Conservation (phyloP, 2,329 filamentous ascomycete genomes). For the Colletotrichum scovillei region DNA sequence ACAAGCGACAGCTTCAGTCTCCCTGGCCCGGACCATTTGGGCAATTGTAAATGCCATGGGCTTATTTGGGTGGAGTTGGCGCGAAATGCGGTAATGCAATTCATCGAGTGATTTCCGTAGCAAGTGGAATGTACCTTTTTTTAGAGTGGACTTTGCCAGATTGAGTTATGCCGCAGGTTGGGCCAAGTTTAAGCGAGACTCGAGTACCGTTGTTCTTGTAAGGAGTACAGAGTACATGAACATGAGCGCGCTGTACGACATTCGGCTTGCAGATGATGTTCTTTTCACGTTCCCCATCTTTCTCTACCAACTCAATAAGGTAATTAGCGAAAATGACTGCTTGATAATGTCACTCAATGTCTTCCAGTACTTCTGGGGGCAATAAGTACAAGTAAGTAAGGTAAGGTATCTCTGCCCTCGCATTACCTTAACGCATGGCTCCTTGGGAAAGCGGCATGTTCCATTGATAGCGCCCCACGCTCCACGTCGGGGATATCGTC, state of each 20-base stretch:
- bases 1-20: slow-evolving; percentile 4
- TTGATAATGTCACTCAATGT: background rate
- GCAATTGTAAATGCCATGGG: background rate
- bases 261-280: background rate
- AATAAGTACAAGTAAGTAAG: background rate
- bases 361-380: background rate
- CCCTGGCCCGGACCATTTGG: background rate
- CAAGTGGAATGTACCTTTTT: background rate
- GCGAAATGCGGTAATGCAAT: background rate
- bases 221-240: too few species aligned
- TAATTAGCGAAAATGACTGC: too few species aligned
- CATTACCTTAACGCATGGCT: slow-evolving; percentile 30
- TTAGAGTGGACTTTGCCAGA: background rate
- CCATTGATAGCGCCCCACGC: slow-evolving; percentile 7
- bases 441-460: background rate
- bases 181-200: background rate
- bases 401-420: background rate
- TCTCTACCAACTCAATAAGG: too few species aligned
- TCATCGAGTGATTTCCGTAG: background rate
- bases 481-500: slow-evolving; percentile 21
- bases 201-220: background rate
- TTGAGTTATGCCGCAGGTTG: background rate
- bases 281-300: too few species aligned
- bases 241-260: background rate
- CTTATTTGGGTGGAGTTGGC: background rate